Evolutionary conservation across 495 filamentous ascomycete genomes (phyloP), one percentile per base, ranked within the genome.

Genomic region (Bryoglossum gracile): DNA sequence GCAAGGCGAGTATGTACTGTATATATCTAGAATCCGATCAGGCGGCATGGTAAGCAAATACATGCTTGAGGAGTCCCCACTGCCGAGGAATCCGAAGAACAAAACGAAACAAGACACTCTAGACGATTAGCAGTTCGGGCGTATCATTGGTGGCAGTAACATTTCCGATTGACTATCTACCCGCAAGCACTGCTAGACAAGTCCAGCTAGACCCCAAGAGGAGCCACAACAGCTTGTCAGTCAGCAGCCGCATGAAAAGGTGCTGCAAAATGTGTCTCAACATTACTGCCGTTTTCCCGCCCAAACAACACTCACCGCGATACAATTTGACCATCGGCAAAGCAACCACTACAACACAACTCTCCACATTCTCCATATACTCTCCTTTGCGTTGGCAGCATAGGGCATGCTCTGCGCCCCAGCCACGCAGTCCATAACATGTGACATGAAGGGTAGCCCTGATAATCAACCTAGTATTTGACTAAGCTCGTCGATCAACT

Each of bases 401-500:
- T 23, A 33, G 36, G 46, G 46, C 46, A 33, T 49, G 46, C 46
- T 49, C n/a, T 32, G 17, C 32, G 14, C 32, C 41, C 16, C 41
- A 49, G 24, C 16, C 16, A 11, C 11, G 46, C 36, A 10, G 11
- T 11, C 26, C 24, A 25, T 24, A 37, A 11, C 24, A 40, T 33
- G 23, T 28, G 46, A 41, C 35, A 49, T 17, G 35, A 33, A 48
- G 24, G 13, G 24, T 18, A 39, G 14, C 35, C 35, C 14, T 19
- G 25, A n/a, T 30, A 25, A n/a, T n/a, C n/a, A n/a, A n/a, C n/a
- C n/a, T 6, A 22, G 46, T 25, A 13, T 11, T 22, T 42, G 46
- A 49, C 46, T 37, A 48, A 22, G 8, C 19, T 23, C 34, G 40
- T 52, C 43, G 43, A 52, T 46, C 49, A 42, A 46, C 42, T 39